Evolutionary conservation across 2,329 filamentous ascomycete genomes (phyloP), one percentile per base, ranked within the genome.

Genomic region (Fusarium mundagurra): DNA sequence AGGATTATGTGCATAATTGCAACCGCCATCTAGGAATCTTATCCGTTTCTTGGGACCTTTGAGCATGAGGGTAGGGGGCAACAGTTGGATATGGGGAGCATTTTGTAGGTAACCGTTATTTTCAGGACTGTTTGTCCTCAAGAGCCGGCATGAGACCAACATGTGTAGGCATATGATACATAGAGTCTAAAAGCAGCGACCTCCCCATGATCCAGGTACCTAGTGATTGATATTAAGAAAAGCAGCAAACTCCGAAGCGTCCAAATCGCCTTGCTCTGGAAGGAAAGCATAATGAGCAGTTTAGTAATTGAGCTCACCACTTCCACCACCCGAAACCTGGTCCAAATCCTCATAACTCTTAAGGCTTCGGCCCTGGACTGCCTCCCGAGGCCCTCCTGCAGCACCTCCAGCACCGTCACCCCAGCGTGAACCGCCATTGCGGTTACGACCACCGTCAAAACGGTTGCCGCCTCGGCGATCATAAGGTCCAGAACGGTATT

Each of bases 331-430:
- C 43, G 91, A 91, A 66, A 93, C 92, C 51, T 97, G 96, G 84
- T 99, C 96, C 31, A 99, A 86, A 81, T 99, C 96, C 83, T 99
- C 97, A 81, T 99, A 99, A 82, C 94, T 98, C 88, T 97, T 98
- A 74, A 99, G 85, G 70, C 94, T 98, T 65, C 96, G 91, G 10
- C 96, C 96, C 76, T 97, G 94, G 2, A 97, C 95, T 17, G 96
- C 96, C 83, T 98, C 95, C 27, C 94, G 90, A 27, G 96, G 96
- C 0, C 95, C 95, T 69, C 95, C 92, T 6, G 93, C 91, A 39
- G 92, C 91, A 31, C 90, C 92, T 44, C 93, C 92, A 55, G 94
- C 93, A 33, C 92, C 92, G 73, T 94, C 93, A 47, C 92, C 92
- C 89, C 92, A 93, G 74, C 91, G 87, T 39, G 90, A 90, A 77